These are phyloP conservation scores for Sporothrix inflata DNA, from an alignment of 2,329 filamentous ascomycete species.

Conservation along the genomic window DNA sequence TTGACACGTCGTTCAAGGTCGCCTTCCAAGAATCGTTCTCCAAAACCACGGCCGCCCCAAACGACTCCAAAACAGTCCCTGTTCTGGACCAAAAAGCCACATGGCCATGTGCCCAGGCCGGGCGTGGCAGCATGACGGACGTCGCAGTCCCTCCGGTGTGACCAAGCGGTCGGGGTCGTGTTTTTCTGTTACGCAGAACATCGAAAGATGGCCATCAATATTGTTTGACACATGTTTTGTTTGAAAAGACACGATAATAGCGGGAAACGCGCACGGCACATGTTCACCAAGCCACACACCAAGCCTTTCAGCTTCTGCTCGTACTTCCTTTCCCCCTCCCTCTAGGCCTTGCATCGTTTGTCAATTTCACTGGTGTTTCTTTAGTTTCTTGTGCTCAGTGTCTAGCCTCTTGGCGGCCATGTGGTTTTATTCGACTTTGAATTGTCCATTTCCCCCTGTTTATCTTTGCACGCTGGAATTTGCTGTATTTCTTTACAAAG, in stretches of 20 bases:
- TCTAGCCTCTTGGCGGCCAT: slow-evolving; percentile 6
- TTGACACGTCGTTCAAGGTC: too few relatives aligned
- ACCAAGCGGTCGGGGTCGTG: neutral
- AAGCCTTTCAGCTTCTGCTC: neutral
- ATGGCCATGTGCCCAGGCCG: neutral
- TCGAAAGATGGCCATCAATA: neutral
- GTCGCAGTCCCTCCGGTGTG: neutral
- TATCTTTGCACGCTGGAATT: neutral
- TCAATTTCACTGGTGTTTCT: neutral
- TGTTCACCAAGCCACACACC: neutral
- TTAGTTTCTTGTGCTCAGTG: neutral
- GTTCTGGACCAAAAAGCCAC: slow-evolving; percentile 1
- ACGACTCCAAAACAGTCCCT: neutral
- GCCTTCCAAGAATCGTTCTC: neutral
- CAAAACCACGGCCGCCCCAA: neutral
- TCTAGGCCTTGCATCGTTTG: neutral
- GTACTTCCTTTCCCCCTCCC: too few relatives aligned
- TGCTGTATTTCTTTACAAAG: too few relatives aligned
- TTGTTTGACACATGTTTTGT: neutral
- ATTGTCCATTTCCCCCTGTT: neutral
- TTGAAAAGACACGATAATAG: neutral
- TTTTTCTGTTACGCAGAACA: neutral
- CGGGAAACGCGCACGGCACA: neutral
- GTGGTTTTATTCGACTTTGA: neutral
- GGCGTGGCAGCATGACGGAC: neutral